These are phyloP conservation scores for Mallotus japonicus DNA, from an alignment of 441 rosid species.

Conservation along the genomic window DNA sequence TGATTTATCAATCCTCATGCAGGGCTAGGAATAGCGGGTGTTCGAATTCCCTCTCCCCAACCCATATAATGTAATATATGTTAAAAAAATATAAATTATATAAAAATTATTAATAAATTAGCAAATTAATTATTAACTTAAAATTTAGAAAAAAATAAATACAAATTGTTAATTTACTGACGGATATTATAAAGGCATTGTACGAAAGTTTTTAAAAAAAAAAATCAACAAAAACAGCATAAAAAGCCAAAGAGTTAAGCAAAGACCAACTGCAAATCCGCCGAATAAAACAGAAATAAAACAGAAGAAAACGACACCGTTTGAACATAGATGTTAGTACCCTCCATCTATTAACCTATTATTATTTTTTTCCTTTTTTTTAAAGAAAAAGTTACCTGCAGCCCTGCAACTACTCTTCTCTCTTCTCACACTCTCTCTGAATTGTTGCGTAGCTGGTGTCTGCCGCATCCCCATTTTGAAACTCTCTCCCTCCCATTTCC, in stretches of 20 bases:
- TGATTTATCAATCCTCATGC: too few relatives aligned
- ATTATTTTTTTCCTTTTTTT: not conserved
- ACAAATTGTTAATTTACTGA: too few relatives aligned
- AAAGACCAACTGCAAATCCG: not conserved
- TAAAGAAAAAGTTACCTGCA: not conserved
- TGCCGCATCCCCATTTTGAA: slow-evolving; percentile 65
- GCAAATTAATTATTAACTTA: too few relatives aligned
- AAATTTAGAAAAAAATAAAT: too few relatives aligned
- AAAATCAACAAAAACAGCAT: not conserved
- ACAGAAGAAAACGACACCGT: slow-evolving; percentile 18
- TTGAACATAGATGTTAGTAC: not conserved
- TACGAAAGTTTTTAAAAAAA: too few relatives aligned
- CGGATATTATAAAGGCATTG: too few relatives aligned
- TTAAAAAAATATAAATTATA: too few relatives aligned
- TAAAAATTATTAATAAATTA: too few relatives aligned
- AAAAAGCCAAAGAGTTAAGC: not conserved
- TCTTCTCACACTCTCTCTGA: not conserved
- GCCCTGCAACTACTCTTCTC: not conserved
- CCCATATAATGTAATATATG: too few relatives aligned
- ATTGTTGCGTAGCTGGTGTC: slow-evolving; percentile 67
- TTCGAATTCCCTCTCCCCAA: too few relatives aligned
- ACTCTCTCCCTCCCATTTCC: slow-evolving; percentile 1
- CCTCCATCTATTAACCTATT: too few relatives aligned
- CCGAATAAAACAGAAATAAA: not conserved
- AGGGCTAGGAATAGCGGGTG: too few relatives aligned